A percentile compares a stretch with the other conserved stretches of the same genome.
Evolutionary conservation across 164 flowering plant genomes (phyloP).

Genomic region (Platanus orientalis): DNA sequence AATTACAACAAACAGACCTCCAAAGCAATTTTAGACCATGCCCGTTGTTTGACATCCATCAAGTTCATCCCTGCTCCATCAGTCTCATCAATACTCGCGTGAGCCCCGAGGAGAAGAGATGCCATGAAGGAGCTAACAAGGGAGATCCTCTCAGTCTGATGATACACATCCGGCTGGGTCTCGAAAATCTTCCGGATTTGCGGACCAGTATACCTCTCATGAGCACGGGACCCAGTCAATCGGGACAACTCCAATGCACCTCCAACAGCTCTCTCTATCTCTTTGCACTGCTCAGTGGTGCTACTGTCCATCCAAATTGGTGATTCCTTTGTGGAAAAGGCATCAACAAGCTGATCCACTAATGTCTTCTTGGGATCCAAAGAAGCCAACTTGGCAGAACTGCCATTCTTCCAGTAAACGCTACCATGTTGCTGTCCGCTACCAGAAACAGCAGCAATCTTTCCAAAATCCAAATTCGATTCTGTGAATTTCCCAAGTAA

Average conservation of each 20-base stretch:
- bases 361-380: constrained; percentile 55
- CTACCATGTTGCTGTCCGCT: constrained; percentile 99
- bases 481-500: constrained; percentile 52
- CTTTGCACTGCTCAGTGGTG: constrained; percentile 81
- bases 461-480: constrained; percentile 59
- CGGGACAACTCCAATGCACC: constrained; percentile 74
- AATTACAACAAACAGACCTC: constrained; percentile 37
- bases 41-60: constrained; percentile 67
- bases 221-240: constrained; percentile 82
- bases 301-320: constrained; percentile 99
- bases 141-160: constrained; percentile 82
- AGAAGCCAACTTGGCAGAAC: constrained; percentile 43
- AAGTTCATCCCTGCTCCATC: constrained; percentile 98
- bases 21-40: constrained; percentile 48
- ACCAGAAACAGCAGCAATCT: constrained; percentile 77
- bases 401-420: constrained; percentile 88
- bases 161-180: constrained; percentile 63
- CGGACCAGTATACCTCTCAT: constrained; percentile 88
- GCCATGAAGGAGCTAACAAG: constrained; percentile 97
- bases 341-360: constrained; percentile 57
- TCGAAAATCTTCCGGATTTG: constrained; percentile 75
- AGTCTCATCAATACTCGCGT: constrained; percentile 86
- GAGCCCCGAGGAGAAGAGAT: constrained; percentile 64
- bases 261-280: constrained; percentile 80
- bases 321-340: constrained; percentile 70